Evolutionary conservation across 805 yeast genomes (phyloP).

Genomic region (Wickerhamiella spandovensis): DNA sequence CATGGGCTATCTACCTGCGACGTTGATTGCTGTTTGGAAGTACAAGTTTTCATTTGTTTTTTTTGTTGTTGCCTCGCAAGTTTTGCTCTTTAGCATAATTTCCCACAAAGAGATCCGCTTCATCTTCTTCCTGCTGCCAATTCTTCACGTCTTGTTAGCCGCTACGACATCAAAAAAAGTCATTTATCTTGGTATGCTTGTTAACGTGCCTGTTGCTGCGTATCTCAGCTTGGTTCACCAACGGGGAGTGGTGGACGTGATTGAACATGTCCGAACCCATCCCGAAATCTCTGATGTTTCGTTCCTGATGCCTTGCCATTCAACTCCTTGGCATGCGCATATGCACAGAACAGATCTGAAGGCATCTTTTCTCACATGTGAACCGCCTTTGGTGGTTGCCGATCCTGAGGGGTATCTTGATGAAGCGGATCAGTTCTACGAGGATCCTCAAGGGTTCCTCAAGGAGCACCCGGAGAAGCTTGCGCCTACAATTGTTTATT

Average conservation of each 20-base stretch:
- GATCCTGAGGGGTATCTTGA: constrained; percentile 48
- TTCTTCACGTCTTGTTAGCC: constrained; percentile 43
- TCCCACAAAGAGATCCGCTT: constrained; percentile 87
- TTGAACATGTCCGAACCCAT: constrained; percentile 36
- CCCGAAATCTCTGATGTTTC: constrained; percentile 43
- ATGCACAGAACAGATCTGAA: constrained; percentile 37
- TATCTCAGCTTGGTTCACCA: constrained; percentile 65
- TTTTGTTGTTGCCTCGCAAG: constrained; percentile 29
- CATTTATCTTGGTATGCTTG: constrained; percentile 15
- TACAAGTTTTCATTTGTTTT: constrained; percentile 18
- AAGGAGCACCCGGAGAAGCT: constrained; percentile 30
- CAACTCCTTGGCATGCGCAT: constrained; percentile 89
- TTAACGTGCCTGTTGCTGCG: constrained; percentile 33
- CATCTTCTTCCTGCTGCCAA: constrained; percentile 72
- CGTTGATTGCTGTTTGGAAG: constrained; percentile 6
- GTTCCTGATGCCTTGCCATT: constrained; percentile 89
- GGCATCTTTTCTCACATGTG: constrained; percentile 73
- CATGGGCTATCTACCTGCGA: constrained; percentile 46
- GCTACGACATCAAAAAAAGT: constrained; percentile 7
- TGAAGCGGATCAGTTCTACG: constrained; percentile 76
- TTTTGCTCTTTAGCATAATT: constrained; percentile 47
- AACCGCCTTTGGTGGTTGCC: constrained; percentile 52
- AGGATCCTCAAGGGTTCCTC: constrained; percentile 48
- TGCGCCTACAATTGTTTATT: constrained; percentile 41
- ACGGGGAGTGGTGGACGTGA: constrained; percentile 67